Evolutionary conservation across 371 early-diverging fungal species (phyloP), one percentile per base, ranked within the genome.

Genomic region (Mucor velutinosus): DNA sequence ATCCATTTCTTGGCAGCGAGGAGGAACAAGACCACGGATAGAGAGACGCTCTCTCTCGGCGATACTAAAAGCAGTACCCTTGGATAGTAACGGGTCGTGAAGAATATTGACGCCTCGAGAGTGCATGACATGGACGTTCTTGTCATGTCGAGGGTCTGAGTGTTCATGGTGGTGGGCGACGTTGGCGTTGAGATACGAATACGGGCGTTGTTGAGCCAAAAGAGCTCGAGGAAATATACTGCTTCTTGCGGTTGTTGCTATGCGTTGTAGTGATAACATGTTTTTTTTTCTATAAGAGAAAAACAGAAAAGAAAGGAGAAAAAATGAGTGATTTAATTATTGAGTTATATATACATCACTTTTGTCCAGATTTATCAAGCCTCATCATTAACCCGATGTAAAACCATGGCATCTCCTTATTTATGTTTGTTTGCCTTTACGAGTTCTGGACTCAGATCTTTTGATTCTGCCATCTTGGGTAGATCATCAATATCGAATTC

Each of bases 11-110:
- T 87, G 87, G 29, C 83, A 77, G n/a, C 89, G 79, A 65, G 87
- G 87, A 21, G 89, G 89, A 8, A 87, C 87, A 6, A 89, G 79
- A 7, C 89, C 89, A 69, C 89, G 85, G 27, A 89, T 81, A n/a
- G 86, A 85, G 32, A 89, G 74, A 51, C 89, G 79, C 64, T 89
- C 88, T 41, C 88, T 78, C 64, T 89, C 89, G 19, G 82, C 77
- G 43, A 87, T 64, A n/a, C 82, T 83, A 67, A 89, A 89, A 21
- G 87, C 89, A 17, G 89, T 88, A 78, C 83, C 83, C 71, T 87
- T 87, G 33, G 86, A 86, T 7, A 87, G 74, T 11, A 87, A 62
- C 0, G 88, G 88, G 65, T 87, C 88, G 49, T 87, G 88, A 60
- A 86, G 76, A 57, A 87, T 76, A 67, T 84, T 85, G 62, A 86